These are phyloP conservation scores for Perkinsus olseni DNA, from an alignment of 169 alveolate species.

Conservation along the genomic window DNA sequence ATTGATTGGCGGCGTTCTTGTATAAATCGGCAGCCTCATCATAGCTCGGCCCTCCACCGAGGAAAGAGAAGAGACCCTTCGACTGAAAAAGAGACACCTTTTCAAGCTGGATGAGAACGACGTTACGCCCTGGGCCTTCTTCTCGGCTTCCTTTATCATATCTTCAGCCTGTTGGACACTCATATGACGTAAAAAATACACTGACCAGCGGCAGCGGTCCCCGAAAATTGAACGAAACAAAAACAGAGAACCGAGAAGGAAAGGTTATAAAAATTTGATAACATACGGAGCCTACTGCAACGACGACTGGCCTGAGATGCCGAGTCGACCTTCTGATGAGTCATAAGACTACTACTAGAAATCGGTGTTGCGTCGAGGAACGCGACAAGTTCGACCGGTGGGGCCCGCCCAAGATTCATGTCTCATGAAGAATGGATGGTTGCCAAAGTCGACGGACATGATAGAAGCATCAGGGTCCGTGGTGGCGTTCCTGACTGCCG, in stretches of 20 bases:
- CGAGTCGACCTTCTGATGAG: not conserved
- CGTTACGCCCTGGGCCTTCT: not conserved
- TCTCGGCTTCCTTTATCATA: not conserved
- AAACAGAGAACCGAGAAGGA: not conserved
- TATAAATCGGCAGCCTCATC: slow-evolving; percentile 10
- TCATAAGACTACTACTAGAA: not conserved
- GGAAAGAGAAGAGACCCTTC: not conserved
- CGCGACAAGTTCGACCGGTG: not conserved
- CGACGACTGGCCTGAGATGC: not conserved
- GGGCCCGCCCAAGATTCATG: not conserved
- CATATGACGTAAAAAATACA: not conserved
- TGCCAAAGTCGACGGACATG: not conserved
- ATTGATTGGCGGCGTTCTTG: slow-evolving; percentile 9
- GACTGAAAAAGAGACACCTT: not conserved
- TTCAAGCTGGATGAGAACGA: too few species aligned
- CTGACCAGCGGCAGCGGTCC: not conserved
- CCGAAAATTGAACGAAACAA: not conserved
- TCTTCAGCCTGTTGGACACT: not conserved
- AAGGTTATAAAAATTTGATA: not conserved
- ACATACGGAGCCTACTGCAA: not conserved
- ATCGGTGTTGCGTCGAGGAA: not conserved
- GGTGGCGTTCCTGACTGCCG: not conserved
- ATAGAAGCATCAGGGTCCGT: not conserved
- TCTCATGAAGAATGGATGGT: not conserved
- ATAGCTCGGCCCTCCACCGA: slow-evolving; percentile 2